These are phyloP conservation scores for Moesziomyces sp. DNA, from an alignment of 1,284 basidiomycete genomes.

Conservation along the genomic window DNA sequence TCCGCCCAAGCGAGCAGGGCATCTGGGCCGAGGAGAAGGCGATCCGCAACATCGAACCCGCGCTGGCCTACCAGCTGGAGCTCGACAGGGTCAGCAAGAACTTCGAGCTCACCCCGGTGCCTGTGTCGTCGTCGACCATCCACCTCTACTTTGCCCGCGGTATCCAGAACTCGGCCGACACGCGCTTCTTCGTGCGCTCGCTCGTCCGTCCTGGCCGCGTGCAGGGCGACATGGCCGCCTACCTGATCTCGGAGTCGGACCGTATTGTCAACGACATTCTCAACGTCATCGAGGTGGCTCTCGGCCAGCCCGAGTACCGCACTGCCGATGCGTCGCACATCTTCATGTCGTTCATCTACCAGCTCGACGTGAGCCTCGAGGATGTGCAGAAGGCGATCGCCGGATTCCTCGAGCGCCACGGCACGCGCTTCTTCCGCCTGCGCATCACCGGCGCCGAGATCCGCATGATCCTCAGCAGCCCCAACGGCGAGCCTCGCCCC, in stretches of 20 bases:
- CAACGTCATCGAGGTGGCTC: conserved; percentile 82
- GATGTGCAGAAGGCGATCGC: conserved; percentile 94
- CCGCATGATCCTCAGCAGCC: conserved; percentile 90
- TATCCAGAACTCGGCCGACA: conserved; percentile 92
- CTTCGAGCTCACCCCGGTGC: conserved; percentile 88
- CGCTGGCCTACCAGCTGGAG: conserved; percentile 97
- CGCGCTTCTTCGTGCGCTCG: conserved; percentile 97
- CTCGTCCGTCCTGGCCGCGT: conserved; percentile 94
- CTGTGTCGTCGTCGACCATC: conserved; percentile 79
- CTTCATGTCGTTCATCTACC: conserved; percentile 95
- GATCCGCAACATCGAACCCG: conserved; percentile 98
- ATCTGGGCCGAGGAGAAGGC: conserved; percentile 93
- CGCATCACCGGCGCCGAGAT: conserved; percentile 98
- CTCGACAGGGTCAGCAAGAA: conserved; percentile 88
- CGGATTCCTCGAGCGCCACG: conserved; percentile 92
- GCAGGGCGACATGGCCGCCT: conserved; percentile 90
- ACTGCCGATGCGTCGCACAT: conserved; percentile 67
- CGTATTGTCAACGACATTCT: conserved; percentile 92
- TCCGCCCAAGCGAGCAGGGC: conserved; percentile 76
- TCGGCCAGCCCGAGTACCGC: conserved; percentile 64
- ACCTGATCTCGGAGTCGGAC: conserved; percentile 97
- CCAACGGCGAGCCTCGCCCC: conserved; percentile 84
- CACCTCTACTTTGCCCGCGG: conserved; percentile 90
- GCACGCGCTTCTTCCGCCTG: conserved; percentile 95
- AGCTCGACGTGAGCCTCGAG: conserved; percentile 91